phyloP scores from a whole-genome alignment of 2,329 filamentous ascomycete species.

The Thielaviopsis musarum region DNA sequence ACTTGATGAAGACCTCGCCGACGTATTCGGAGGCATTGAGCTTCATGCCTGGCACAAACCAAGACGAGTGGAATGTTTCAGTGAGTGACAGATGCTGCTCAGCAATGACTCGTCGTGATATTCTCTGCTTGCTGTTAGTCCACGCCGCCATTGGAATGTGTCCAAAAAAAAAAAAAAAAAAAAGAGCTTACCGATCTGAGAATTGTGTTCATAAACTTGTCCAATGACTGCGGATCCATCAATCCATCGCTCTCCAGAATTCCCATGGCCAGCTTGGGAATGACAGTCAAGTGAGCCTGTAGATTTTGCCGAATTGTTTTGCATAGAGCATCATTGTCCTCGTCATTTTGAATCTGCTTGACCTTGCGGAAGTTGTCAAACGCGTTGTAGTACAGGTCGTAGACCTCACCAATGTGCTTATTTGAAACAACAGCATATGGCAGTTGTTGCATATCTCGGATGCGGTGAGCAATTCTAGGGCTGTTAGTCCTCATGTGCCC shows the following conservation, averaged over 20 bases:
- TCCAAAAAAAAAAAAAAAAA: too few relatives aligned
- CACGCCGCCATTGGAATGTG: background rate
- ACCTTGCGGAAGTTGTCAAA: conserved; percentile 81
- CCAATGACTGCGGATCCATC: conserved; percentile 65
- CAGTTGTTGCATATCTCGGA: conserved; percentile 92
- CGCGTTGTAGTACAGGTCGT: conserved; percentile 92
- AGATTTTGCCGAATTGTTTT: conserved; percentile 62
- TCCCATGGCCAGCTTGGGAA: conserved; percentile 86
- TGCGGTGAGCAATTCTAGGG: conserved; percentile 67
- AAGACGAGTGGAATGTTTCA: conserved; percentile 80
- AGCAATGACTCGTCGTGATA: conserved; percentile 88
- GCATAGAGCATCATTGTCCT: conserved; percentile 84
- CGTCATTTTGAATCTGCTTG: conserved; percentile 64
- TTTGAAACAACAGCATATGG: conserved; percentile 97
- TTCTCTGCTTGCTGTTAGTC: conserved; percentile 39
- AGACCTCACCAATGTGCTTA: conserved; percentile 80
- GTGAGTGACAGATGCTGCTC: conserved; percentile 93
- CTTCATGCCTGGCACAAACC: conserved; percentile 71
- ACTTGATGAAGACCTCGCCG: conserved; percentile 87
- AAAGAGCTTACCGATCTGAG: conserved; percentile 58
- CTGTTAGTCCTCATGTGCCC: background rate
- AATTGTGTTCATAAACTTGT: conserved; percentile 90
- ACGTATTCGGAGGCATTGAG: conserved; percentile 67
- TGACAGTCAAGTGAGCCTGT: conserved; percentile 78
- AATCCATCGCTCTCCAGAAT: conserved; percentile 77